A percentile compares a stretch with the other conserved stretches of the same genome.
Conservation (phyloP, 345 rosid species). For the Aquilaria yunnanensis region DNA sequence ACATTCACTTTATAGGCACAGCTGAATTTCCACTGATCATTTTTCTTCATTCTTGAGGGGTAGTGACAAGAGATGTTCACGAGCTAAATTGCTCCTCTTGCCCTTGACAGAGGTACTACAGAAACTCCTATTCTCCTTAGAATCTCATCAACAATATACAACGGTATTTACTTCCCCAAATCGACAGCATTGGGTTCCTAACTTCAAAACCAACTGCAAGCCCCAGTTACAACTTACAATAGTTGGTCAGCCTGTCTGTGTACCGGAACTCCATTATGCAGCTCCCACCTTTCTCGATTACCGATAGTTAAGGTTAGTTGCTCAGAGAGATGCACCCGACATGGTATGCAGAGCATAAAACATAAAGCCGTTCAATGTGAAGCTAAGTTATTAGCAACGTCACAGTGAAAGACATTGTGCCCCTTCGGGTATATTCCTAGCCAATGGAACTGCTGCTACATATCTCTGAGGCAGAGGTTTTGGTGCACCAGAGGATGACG, state of each 20-base stretch:
- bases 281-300: conserved; percentile 18
- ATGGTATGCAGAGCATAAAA: conserved; percentile 18
- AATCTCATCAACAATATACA: conserved; percentile 31
- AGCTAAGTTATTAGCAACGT: conserved; percentile 20
- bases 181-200: conserved; percentile 22
- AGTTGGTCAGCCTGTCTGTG: conserved; percentile 11
- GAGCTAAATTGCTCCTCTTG: conserved; percentile 16
- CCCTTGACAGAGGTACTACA: conserved; percentile 17
- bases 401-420: conserved; percentile 70
- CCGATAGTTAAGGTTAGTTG: conserved; percentile 14
- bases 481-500: conserved; percentile 21
- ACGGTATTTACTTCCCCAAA: conserved; percentile 33
- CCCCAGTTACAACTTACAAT: conserved; percentile 12
- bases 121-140: conserved; percentile 28
- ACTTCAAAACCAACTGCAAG: conserved; percentile 12
- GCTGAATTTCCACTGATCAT: conserved; percentile 25
- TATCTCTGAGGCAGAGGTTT: conserved; percentile 57
- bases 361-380: conserved; percentile 18
- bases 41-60: conserved; percentile 10
- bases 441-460: conserved; percentile 52
- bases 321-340: conserved; percentile 2
- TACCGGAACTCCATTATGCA: conserved; percentile 15
- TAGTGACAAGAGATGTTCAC: conserved; percentile 13
- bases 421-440: conserved; percentile 57
- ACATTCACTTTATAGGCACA: conserved; percentile 9